Conservation (phyloP, 805 yeast species). For the Lipomyces orientalis region DNA sequence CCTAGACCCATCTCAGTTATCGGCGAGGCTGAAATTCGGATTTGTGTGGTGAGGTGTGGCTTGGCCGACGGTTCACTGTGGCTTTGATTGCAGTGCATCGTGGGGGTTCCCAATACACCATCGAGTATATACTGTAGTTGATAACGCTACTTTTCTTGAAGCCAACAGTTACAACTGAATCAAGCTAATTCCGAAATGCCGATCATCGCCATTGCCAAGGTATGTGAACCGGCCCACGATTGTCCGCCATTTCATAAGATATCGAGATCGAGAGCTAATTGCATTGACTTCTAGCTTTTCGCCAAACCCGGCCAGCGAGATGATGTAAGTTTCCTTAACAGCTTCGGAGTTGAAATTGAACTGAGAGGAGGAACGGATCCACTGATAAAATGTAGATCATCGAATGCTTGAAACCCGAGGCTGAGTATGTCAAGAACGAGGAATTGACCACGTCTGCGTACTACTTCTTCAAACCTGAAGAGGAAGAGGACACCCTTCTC, state of each 20-base stretch:
- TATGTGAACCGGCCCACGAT: neutral
- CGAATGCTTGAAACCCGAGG: constrained; percentile 29
- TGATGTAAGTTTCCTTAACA: constrained; percentile 7
- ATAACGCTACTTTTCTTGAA: neutral
- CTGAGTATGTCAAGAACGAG: constrained; percentile 14
- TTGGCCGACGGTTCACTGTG: no score
- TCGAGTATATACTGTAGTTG: neutral
- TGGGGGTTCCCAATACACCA: no score
- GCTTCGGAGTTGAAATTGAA: neutral
- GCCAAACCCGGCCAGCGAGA: constrained; percentile 22
- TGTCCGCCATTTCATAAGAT: neutral
- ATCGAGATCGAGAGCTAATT: neutral
- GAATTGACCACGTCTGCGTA: constrained; percentile 23
- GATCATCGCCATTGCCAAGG: constrained; percentile 17
- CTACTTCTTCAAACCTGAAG: constrained; percentile 22
- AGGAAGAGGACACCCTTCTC: constrained; percentile 7
- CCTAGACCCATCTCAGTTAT: no score
- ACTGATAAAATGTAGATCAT: constrained; percentile 15
- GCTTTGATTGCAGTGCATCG: no score
- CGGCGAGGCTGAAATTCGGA: no score
- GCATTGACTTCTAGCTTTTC: constrained; percentile 7
- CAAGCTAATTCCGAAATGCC: constrained; percentile 2
- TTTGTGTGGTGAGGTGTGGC: no score
- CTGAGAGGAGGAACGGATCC: neutral
- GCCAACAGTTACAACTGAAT: neutral